Evolutionary conservation across 148 eudicot genomes (phyloP).

Genomic region (Amaranthus cruentus): DNA sequence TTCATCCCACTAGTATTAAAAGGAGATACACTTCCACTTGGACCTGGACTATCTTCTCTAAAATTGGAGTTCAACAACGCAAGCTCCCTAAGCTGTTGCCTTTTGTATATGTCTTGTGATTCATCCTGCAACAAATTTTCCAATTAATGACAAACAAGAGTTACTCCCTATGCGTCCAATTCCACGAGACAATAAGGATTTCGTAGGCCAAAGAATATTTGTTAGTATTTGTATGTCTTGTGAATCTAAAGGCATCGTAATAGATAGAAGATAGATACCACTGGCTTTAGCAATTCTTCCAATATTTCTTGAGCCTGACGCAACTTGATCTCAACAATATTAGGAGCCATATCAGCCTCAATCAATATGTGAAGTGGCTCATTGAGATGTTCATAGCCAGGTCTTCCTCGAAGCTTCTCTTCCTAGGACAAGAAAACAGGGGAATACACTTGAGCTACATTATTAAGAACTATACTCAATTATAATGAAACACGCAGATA

Average conservation of each 20-base stretch:
- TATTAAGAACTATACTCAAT: not conserved
- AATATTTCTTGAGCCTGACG: constrained; percentile 96
- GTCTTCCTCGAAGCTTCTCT: constrained; percentile 97
- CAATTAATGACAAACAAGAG: not conserved
- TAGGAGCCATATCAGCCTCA: constrained; percentile 92
- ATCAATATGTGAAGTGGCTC: constrained; percentile 96
- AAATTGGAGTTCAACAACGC: constrained; percentile 79
- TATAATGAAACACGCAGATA: not conserved
- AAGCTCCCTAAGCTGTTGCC: constrained; percentile 89
- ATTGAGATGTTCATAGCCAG: constrained; percentile 93
- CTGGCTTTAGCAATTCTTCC: constrained; percentile 92
- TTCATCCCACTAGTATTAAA: constrained; percentile 88
- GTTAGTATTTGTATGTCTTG: not conserved
- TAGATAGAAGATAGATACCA: constrained; percentile 39
- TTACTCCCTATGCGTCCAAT: no score
- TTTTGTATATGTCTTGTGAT: constrained; percentile 87
- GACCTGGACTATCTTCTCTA: constrained; percentile 88
- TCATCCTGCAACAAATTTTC: constrained; percentile 54
- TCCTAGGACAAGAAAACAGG: constrained; percentile 41
- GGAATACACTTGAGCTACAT: not conserved
- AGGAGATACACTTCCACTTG: constrained; percentile 83
- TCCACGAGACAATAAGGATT: not conserved
- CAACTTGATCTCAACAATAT: constrained; percentile 80
- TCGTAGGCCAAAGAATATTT: constrained; percentile 3
- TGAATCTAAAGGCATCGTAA: no score